A percentile compares a stretch with the other conserved stretches of the same genome.
Conservation (phyloP, 2,329 filamentous ascomycete species). For the Thelonectria discophora region DNA sequence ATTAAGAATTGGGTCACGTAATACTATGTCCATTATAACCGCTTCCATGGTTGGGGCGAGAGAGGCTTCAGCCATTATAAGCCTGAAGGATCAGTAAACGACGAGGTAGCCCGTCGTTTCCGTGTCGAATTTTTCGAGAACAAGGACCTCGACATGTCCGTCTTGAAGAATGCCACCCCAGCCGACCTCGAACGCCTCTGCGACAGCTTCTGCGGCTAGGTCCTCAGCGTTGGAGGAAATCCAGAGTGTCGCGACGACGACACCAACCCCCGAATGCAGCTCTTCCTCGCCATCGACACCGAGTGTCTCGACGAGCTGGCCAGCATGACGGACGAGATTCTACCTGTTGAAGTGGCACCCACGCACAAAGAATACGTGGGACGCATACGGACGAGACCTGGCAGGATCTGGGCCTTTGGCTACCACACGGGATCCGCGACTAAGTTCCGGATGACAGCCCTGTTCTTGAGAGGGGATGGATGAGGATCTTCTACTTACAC, state of each 20-base stretch:
- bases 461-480: neutral
- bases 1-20: neutral
- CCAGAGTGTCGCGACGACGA: neutral
- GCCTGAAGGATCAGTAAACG: slow-evolving; percentile 6
- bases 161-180: neutral
- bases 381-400: neutral
- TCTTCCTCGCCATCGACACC: slow-evolving; percentile 2
- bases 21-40: neutral
- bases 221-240: neutral
- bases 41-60: neutral
- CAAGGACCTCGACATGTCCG: neutral
- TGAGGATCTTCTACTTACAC: too few species aligned
- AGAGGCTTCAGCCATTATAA: neutral
- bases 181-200: slow-evolving; percentile 1
- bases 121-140: slow-evolving; percentile 8
- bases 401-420: slow-evolving; percentile 7
- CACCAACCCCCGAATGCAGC: slow-evolving; percentile 1
- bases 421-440: neutral
- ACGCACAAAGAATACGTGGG: neutral
- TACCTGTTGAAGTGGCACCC: neutral
- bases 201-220: neutral
- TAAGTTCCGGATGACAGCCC: neutral
- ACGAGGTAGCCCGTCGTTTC: slow-evolving; percentile 8
- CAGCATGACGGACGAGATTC: neutral
- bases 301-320: neutral